These are phyloP conservation scores for Collybiopsis luxurians DNA, from an alignment of 768 basidiomycete species.

Conservation along the genomic window DNA sequence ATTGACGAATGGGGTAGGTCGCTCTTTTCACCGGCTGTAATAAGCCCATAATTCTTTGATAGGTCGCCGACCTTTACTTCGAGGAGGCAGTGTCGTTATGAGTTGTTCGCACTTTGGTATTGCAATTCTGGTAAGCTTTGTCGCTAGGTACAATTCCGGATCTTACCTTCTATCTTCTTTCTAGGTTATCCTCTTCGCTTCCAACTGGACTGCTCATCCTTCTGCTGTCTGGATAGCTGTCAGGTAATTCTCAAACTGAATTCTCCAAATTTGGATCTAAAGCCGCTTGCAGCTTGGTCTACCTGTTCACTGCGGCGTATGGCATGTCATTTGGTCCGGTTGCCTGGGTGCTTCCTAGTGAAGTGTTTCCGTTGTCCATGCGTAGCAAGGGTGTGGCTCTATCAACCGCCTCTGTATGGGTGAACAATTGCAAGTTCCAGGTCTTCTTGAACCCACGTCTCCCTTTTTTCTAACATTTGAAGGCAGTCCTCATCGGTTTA, in stretches of 20 bases:
- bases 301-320: constrained; percentile 74
- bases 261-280: neutral
- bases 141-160: neutral
- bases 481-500: constrained; percentile 72
- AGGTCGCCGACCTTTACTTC: constrained; percentile 67
- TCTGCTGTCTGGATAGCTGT: constrained; percentile 70
- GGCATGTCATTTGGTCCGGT: constrained; percentile 78
- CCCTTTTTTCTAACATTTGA: neutral
- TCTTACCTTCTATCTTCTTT: constrained; percentile 1
- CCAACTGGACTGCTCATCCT: constrained; percentile 57
- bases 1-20: constrained; percentile 62
- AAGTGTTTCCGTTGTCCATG: constrained; percentile 78
- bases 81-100: constrained; percentile 68
- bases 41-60: neutral
- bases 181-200: constrained; percentile 47
- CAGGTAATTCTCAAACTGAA: constrained; percentile 21
- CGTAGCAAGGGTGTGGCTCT: constrained; percentile 81
- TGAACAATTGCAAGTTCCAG: constrained; percentile 74
- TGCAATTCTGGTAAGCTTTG: constrained; percentile 51
- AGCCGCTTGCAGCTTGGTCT: constrained; percentile 47
- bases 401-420: constrained; percentile 84
- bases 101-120: constrained; percentile 60
- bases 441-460: neutral
- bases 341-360: constrained; percentile 81
- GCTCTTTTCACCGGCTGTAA: too few relatives aligned